Base-by-base conservation (phyloP, 192 early-diverging fungal genomes). In the Thamnidium elegans region DNA sequence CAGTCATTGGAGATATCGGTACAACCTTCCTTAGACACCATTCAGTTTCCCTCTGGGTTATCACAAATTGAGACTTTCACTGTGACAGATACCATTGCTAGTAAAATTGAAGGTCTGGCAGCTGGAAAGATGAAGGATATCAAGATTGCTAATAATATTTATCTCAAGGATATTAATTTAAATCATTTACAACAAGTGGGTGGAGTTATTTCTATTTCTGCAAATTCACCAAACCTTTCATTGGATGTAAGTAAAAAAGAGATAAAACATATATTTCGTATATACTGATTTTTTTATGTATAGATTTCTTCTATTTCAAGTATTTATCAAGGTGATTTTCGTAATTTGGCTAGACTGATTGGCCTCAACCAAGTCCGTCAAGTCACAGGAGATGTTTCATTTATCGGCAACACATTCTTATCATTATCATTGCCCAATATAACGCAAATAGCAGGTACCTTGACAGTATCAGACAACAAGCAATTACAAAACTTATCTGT, bases 261-360 rank as follows among this genome's bases (percentile, higher is more conserved):
- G 30, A 3, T 30, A 17, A 32, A 8, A 61, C 10, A 46, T 8
- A 17, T 5, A 32, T 30, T 47, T 19, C 21, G 26, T 61, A 55
- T 14, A 36, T 8, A 30, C 2, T 52, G 3, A 7, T 13, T 30
- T 0, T 43, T 21, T 6, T 13, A 42, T 21, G 8, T 7, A 6
- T 52, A 72, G 71, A 10, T 72, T 19, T 48, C 59, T 8, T 44
- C 39, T 9, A 19, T 72, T 15, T 45, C 67, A 42, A 61, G 68
- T 3, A 68, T 87, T 50, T 78, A 79, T 30, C 86, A 86, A 68
- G 79, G 72, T 31, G 83, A 84, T 39, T 84, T 90, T 62, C 82
- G 79, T 32, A 79, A 86, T 26, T 55, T 85, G 6, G 58, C 66
- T 9, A 45, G 71, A 39, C 64, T 88, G 50, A 55, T 70, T 70